Percentiles rank a stretch among this genome's conserved stretches.
Evolutionary conservation across 345 rosid genomes (phyloP).

Genomic region (thale cress (Arabidopsis thaliana)): DNA sequence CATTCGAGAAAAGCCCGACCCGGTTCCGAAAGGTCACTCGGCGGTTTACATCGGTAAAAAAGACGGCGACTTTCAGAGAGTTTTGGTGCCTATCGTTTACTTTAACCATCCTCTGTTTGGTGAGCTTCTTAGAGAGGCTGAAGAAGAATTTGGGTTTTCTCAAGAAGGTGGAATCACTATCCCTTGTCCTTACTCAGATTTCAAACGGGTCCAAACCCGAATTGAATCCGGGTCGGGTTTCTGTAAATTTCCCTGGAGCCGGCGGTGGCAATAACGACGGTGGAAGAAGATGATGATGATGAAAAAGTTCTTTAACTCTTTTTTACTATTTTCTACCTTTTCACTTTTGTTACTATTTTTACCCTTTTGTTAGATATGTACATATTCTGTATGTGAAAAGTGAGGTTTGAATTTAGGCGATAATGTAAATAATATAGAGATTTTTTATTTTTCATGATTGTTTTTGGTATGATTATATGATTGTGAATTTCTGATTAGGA

Average conservation of each 20-base stretch:
- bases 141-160: constrained; percentile 80
- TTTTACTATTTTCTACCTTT: constrained; percentile 28
- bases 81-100: constrained; percentile 85
- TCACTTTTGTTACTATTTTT: constrained; percentile 18
- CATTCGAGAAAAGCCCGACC: constrained; percentile 33
- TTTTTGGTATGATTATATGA: constrained; percentile 21
- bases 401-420: constrained; percentile 27
- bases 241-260: constrained; percentile 51
- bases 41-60: constrained; percentile 84
- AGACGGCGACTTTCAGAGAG: constrained; percentile 77
- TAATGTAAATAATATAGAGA: constrained; percentile 28
- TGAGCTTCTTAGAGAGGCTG: constrained; percentile 78
- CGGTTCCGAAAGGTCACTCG: constrained; percentile 81
- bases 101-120: constrained; percentile 94
- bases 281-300: constrained; percentile 25
- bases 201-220: constrained; percentile 76
- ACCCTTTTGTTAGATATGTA: constrained; percentile 26
- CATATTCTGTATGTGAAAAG: constrained; percentile 1
- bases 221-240: constrained; percentile 63
- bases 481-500: constrained; percentile 31
- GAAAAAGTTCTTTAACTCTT: neutral
- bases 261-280: constrained; percentile 40
- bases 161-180: constrained; percentile 91
- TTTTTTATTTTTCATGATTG: constrained; percentile 21
- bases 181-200: constrained; percentile 84